A percentile compares a stretch with the other conserved stretches of the same genome.
Conservation (phyloP, 148 eudicot genomes). For the Cornus kousa region DNA sequence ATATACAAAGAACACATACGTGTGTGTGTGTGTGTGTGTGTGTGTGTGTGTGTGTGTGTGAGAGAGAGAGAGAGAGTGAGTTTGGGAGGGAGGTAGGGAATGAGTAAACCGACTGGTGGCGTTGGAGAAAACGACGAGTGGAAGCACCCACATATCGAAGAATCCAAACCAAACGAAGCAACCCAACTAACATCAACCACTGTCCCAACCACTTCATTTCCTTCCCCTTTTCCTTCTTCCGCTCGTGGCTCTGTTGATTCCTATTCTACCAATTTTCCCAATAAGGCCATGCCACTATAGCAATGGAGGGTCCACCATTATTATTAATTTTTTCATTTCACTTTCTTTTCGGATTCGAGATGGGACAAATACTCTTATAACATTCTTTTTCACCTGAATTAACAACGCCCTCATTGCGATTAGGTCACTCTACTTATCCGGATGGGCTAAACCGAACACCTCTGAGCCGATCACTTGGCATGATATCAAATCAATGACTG, state of each 20-base stretch:
- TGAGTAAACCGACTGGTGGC: constrained; percentile 45
- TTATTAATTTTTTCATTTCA: too few relatives aligned
- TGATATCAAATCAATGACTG: too few relatives aligned
- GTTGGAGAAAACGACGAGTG: constrained; percentile 83
- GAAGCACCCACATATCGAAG: constrained; percentile 95
- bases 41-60: background rate
- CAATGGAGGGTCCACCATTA: too few relatives aligned
- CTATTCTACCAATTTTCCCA: too few relatives aligned
- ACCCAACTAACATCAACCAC: constrained; percentile 88
- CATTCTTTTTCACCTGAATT: too few relatives aligned
- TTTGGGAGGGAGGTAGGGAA: background rate
- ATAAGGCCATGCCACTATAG: too few relatives aligned
- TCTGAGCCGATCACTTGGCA: too few relatives aligned
- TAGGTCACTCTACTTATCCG: too few relatives aligned
- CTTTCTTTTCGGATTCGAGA: too few relatives aligned
- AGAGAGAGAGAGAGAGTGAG: background rate
- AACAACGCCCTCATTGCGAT: too few relatives aligned
- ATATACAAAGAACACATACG: background rate
- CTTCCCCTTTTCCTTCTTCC: background rate
- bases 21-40: background rate
- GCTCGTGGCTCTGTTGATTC: background rate
- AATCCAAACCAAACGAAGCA: constrained; percentile 91
- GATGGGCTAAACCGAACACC: too few relatives aligned
- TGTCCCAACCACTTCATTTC: constrained; percentile 75
- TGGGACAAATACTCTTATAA: too few relatives aligned